phyloP scores from a whole-genome alignment of 495 filamentous ascomycete genomes.

The Neurospora sp. region DNA sequence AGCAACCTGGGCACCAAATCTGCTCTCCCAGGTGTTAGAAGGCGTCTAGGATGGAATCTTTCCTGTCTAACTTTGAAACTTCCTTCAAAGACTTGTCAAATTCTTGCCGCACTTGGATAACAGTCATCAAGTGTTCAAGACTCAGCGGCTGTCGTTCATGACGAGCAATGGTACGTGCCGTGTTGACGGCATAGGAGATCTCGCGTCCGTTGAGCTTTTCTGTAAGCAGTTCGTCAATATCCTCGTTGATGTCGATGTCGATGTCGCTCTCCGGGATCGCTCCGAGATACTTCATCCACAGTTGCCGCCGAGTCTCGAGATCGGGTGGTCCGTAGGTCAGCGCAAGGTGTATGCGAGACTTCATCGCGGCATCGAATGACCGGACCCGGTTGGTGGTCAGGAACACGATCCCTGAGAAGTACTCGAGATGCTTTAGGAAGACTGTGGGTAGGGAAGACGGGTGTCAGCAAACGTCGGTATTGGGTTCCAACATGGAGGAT shows the following conservation, averaged over 20 bases:
- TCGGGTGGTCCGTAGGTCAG: conserved; percentile 24
- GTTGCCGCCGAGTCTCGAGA: conserved; percentile 16
- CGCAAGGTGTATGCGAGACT: conserved; percentile 38
- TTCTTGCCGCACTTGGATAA: background rate
- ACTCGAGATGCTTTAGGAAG: conserved; percentile 36
- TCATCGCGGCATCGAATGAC: conserved; percentile 47
- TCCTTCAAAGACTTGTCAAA: background rate
- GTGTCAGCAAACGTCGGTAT: background rate
- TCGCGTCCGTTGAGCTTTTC: conserved; percentile 24
- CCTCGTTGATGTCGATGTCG: background rate
- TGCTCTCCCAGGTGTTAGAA: background rate
- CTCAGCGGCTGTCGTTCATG: background rate
- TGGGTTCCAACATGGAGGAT: background rate
- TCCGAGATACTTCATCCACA: conserved; percentile 21
- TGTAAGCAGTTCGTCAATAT: background rate
- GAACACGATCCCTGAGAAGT: conserved; percentile 36
- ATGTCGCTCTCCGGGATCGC: background rate
- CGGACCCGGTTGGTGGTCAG: conserved; percentile 43
- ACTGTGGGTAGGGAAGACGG: background rate
- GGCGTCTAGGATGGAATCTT: background rate
- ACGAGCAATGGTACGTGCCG: conserved; percentile 29
- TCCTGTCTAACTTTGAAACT: background rate
- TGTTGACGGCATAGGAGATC: conserved; percentile 26
- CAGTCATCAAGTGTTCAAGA: background rate
- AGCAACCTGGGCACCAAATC: background rate